Evolutionary conservation across 192 early-diverging fungal species (phyloP).

Genomic region (Chytriomyces hyalinus): DNA sequence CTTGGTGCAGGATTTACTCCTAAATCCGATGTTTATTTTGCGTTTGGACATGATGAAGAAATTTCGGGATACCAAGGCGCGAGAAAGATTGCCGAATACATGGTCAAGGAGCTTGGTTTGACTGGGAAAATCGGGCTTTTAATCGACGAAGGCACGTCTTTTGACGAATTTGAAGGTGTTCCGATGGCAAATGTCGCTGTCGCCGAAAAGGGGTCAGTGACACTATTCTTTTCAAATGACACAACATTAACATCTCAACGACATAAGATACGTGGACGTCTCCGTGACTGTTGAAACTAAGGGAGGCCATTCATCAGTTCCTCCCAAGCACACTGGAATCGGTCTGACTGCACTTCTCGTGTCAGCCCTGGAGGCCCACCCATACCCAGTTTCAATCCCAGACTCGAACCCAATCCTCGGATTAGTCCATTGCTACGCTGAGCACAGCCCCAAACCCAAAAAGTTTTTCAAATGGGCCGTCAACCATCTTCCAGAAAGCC

Average conservation of each 20-base stretch:
- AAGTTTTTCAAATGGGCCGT: conserved; percentile 30
- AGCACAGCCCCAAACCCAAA: conserved; percentile 32
- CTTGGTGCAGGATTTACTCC: conserved; percentile 33
- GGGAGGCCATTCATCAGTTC: conserved; percentile 49
- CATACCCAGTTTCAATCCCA: conserved; percentile 20
- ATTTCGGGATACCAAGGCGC: conserved; percentile 37
- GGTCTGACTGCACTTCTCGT: conserved; percentile 38
- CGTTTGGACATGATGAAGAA: conserved; percentile 54
- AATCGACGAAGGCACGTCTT: conserved; percentile 47
- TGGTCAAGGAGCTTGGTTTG: conserved; percentile 36
- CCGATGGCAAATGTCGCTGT: conserved; percentile 37
- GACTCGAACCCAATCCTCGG: conserved; percentile 38
- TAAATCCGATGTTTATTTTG: conserved; percentile 35
- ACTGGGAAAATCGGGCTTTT: conserved; percentile 45
- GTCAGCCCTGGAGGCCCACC: conserved; percentile 33
- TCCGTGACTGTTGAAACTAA: conserved; percentile 32
- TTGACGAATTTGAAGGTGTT: conserved; percentile 13
- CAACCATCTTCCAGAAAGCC: conserved; percentile 8
- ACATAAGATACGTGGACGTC: conserved; percentile 34
- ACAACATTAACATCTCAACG: background rate
- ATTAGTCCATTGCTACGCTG: conserved; percentile 33
- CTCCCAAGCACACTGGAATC: conserved; percentile 48
- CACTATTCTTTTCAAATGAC: background rate
- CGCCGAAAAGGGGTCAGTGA: conserved; percentile 42
- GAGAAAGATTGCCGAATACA: conserved; percentile 28